Evolutionary conservation across 257 asterid species (phyloP).

Genomic region (Dorcoceras hygrometricum): DNA sequence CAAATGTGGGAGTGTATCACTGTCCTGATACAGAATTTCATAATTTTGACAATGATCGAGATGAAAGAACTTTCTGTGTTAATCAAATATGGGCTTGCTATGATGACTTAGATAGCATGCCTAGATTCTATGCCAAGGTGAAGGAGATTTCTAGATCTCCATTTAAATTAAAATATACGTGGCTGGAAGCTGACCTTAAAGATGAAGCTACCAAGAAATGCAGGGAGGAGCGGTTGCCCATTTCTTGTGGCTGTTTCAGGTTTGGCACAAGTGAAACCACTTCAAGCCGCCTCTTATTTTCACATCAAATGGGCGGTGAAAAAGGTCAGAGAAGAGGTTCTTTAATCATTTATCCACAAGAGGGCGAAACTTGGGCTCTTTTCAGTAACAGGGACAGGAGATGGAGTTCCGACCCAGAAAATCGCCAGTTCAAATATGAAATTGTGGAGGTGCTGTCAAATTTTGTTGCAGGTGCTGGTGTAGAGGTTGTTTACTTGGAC

Average conservation of each 20-base stretch:
- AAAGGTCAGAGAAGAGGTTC: slow-evolving; percentile 45
- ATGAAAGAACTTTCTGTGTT: slow-evolving; percentile 36
- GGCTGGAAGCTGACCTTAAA: slow-evolving; percentile 68
- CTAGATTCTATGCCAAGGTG: slow-evolving; percentile 72
- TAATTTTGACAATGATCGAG: slow-evolving; percentile 61
- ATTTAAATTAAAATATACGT: slow-evolving; percentile 45
- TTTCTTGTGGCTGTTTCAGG: slow-evolving; percentile 65
- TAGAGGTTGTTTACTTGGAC: slow-evolving; percentile 49
- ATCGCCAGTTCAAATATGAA: slow-evolving; percentile 47
- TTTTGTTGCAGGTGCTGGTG: slow-evolving; percentile 42
- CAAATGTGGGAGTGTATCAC: slow-evolving; percentile 14
- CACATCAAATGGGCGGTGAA: slow-evolving; percentile 43
- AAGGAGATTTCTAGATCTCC: slow-evolving; percentile 37
- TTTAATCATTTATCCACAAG: slow-evolving; percentile 46
- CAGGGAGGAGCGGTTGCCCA: slow-evolving; percentile 44
- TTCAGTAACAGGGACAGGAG: slow-evolving; percentile 58
- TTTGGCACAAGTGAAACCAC: slow-evolving; percentile 30
- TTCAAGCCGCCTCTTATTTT: slow-evolving; percentile 35
- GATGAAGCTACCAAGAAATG: slow-evolving; percentile 33
- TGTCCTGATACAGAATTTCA: slow-evolving; percentile 68
- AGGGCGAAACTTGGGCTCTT: slow-evolving; percentile 83
- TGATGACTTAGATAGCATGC: slow-evolving; percentile 63
- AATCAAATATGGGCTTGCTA: slow-evolving; percentile 85
- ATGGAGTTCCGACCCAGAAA: slow-evolving; percentile 49
- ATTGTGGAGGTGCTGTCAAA: slow-evolving; percentile 65